These are phyloP conservation scores for Thinopyrum elongatum DNA, from an alignment of 176 grass and related monocot species.

Conservation along the genomic window DNA sequence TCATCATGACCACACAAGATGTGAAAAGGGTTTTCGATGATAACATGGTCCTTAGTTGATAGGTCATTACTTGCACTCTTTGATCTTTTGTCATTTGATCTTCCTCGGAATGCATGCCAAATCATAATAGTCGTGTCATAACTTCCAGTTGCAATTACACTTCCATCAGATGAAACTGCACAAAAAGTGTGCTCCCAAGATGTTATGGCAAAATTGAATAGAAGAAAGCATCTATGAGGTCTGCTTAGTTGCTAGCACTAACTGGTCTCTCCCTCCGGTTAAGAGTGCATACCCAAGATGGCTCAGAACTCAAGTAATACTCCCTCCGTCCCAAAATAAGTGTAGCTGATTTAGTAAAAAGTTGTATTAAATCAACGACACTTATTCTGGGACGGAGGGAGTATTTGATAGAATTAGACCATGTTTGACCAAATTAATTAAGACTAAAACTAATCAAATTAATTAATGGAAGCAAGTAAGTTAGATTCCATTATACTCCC, in stretches of 20 bases:
- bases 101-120: conserved; percentile 79
- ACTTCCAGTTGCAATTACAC: conserved; percentile 89
- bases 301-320: background rate
- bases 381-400: too few species aligned
- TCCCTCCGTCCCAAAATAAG: too few species aligned
- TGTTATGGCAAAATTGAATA: conserved; percentile 23
- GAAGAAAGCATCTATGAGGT: background rate
- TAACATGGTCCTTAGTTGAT: conserved; percentile 73
- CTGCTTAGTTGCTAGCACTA: conserved; percentile 18
- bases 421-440: background rate
- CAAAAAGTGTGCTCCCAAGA: conserved; percentile 23
- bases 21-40: conserved; percentile 80
- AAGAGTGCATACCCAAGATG: background rate
- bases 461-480: background rate
- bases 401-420: background rate
- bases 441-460: background rate
- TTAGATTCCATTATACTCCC: background rate
- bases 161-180: conserved; percentile 95
- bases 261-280: background rate
- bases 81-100: conserved; percentile 59
- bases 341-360: too few species aligned
- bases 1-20: conserved; percentile 98
- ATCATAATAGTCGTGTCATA: conserved; percentile 97
- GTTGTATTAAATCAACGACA: too few species aligned
- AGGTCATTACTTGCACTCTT: conserved; percentile 61